These are phyloP conservation scores for Sporothrix brunneoviolacea DNA, from an alignment of 2,329 filamentous ascomycete species.

Conservation along the genomic window DNA sequence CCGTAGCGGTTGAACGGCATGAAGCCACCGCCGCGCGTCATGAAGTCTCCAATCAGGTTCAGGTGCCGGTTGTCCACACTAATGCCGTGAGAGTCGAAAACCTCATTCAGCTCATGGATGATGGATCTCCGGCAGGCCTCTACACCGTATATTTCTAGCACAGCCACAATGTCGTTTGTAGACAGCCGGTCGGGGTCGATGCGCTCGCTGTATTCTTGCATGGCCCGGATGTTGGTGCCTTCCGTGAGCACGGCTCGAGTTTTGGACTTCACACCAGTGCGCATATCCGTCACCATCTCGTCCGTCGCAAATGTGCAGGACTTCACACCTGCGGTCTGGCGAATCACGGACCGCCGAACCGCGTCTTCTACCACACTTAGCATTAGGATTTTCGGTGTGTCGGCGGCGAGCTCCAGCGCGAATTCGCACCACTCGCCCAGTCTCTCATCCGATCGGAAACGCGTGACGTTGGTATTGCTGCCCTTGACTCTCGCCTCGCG, in stretches of 20 bases:
- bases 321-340: slow-evolving; percentile 73
- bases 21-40: slow-evolving; percentile 91
- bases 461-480: slow-evolving; percentile 59
- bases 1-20: slow-evolving; percentile 90
- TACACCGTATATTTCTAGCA: slow-evolving; percentile 82
- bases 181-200: slow-evolving; percentile 80
- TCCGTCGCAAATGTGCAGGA: slow-evolving; percentile 61
- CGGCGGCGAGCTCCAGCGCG: slow-evolving; percentile 72
- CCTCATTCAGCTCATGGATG: slow-evolving; percentile 73
- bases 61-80: slow-evolving; percentile 85
- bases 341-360: slow-evolving; percentile 71
- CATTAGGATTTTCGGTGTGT: slow-evolving; percentile 86
- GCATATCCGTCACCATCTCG: slow-evolving; percentile 45
- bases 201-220: slow-evolving; percentile 80
- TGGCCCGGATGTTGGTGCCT: slow-evolving; percentile 82
- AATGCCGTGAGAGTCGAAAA: slow-evolving; percentile 90
- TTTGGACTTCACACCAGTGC: slow-evolving; percentile 42
- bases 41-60: slow-evolving; percentile 92
- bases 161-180: slow-evolving; percentile 87
- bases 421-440: slow-evolving; percentile 71
- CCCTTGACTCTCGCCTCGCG: slow-evolving; percentile 60
- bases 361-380: slow-evolving; percentile 82
- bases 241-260: slow-evolving; percentile 64
- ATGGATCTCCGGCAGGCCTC: slow-evolving; percentile 87
- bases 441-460: slow-evolving; percentile 73